Base-by-base conservation (phyloP, 768 basidiomycete genomes). In the Hebeloma cylindrosporum region DNA sequence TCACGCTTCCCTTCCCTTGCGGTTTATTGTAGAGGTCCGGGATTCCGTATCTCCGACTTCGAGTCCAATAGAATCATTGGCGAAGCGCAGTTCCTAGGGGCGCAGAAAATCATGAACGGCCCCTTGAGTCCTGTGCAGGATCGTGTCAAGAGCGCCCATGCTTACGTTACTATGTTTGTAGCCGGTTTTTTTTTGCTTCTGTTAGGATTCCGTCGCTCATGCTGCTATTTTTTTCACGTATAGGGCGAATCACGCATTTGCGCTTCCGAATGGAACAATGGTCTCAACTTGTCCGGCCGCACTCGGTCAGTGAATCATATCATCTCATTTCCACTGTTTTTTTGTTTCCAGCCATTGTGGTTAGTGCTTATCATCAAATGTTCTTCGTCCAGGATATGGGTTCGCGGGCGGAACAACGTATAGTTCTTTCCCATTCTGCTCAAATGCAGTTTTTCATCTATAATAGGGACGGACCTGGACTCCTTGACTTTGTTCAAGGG, bases 401-500 rank as follows among this genome's bases (percentile, higher is more conserved):
- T 90, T 90, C 52, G 88, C 86, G 11, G 87, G 85, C 35, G 88
- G 88, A 60, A 89, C 86, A 21, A 88, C 85, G 85, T 86, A 47
- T 64, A 77, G 63, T 43, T 38, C 21, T 30, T 43, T 40, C 40
- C 21, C 21, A 23, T 31, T 18, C 16, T 26, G 10, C 25, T 47
- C 33, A 47, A 29, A 38, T 43, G n/a, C 28, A 7, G 25, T 20
- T 40, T 43, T 33, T 16, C 14, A 10, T 11, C 27, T 29, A 30
- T 28, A 34, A 32, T 51, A 83, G 82, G n/a, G 88, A 90, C 62
- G 87, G 88, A 0, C 87, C 88, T 3, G 88, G 88, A 14, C 78
- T 79, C 1, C 81, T 89, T 49, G 85, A 88, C 61, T 91, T 89
- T 52, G 64, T 81, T 23, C 88, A 89, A 67, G 86, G 88, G 3